Evolutionary conservation across 2,329 filamentous ascomycete genomes (phyloP), one percentile per base, ranked within the genome.

Genomic region (Penicillium concentricum): DNA sequence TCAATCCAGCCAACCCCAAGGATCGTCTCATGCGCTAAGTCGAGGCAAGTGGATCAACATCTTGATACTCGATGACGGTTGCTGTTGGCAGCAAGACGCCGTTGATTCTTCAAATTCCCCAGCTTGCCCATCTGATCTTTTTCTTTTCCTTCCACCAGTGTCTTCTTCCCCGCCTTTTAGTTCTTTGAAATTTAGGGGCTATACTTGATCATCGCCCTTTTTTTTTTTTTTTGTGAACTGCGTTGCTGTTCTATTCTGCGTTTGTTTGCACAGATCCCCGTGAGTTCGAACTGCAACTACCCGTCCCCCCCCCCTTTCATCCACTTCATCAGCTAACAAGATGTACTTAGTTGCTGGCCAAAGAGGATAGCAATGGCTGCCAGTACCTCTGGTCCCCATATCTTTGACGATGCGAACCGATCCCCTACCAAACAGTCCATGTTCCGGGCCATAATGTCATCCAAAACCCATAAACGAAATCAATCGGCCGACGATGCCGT

Each of bases 381-480:
- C 46, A 69, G 52, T 60, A 63, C 67, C 42, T 61, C 70, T 54
- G 61, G 62, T 51, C 68, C 70, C 13, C 60, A 66, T 50, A 75
- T 74, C 55, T 76, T 76, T 61, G 72, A 75, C 47, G 73, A 76
- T 61, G 67, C 72, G 48, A 69, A 66, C 57, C 69, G 69, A 54
- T 58, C 64, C 18, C 68, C 69, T 12, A 66, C 69, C 39, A 76
- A 72, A 56, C 73, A 81, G 9, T 79, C 78, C 37, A 75, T 80
- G 42, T 73, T 86, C 59, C 81, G 79, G 66, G 81, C 82, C 20
- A 78, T 85, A 54, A 79, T 85, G 63, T 74, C 76, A 20, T 72
- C 81, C 49, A 82, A 79, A 68, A 69, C 71, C 55, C 77, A 82
- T 65, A 79, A 77, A 62, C 77, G 79, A 49, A 77, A 78, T 58